A percentile compares a stretch with the other conserved stretches of the same genome.
phyloP scores from a whole-genome alignment of 805 yeast genomes.

The Candida germanica region DNA sequence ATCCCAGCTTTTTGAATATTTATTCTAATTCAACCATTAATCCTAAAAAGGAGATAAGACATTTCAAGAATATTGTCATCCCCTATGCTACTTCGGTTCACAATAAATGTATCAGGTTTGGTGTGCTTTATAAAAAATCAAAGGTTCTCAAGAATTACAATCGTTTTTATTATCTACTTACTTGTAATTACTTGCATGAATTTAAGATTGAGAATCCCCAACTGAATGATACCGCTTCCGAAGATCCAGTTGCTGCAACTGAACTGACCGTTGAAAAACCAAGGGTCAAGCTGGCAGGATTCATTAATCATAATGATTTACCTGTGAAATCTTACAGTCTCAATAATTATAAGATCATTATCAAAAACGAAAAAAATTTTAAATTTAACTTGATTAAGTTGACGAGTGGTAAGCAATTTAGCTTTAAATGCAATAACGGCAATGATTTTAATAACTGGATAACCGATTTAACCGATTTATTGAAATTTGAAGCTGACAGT shows the following conservation, averaged over 20 bases:
- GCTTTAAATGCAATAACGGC: slow-evolving; percentile 44
- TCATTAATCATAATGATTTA: slow-evolving; percentile 37
- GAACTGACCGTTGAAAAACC: slow-evolving; percentile 4
- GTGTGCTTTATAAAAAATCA: slow-evolving; percentile 38
- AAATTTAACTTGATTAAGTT: slow-evolving; percentile 33
- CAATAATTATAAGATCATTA: slow-evolving; percentile 31
- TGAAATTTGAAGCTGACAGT: slow-evolving; percentile 43
- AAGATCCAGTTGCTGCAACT: slow-evolving; percentile 6
- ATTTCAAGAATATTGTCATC: slow-evolving; percentile 33
- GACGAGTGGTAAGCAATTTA: slow-evolving; percentile 26
- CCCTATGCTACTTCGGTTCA: slow-evolving; percentile 40
- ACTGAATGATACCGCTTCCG: not conserved
- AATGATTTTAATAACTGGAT: slow-evolving; percentile 52
- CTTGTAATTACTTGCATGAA: slow-evolving; percentile 44
- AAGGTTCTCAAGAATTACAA: slow-evolving; percentile 40
- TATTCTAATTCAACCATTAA: slow-evolving; percentile 36
- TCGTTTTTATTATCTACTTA: slow-evolving; percentile 34
- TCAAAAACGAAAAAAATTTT: slow-evolving; percentile 30
- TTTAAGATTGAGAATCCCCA: slow-evolving; percentile 28
- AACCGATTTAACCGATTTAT: slow-evolving; percentile 51
- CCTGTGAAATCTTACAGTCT: slow-evolving; percentile 42
- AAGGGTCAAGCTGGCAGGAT: slow-evolving; percentile 38
- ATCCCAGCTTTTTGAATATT: slow-evolving; percentile 57
- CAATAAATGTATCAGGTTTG: slow-evolving; percentile 38
- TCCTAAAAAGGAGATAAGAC: slow-evolving; percentile 46